Base-by-base conservation (phyloP, 23 red algal species). In the Chondrus crispus region DNA sequence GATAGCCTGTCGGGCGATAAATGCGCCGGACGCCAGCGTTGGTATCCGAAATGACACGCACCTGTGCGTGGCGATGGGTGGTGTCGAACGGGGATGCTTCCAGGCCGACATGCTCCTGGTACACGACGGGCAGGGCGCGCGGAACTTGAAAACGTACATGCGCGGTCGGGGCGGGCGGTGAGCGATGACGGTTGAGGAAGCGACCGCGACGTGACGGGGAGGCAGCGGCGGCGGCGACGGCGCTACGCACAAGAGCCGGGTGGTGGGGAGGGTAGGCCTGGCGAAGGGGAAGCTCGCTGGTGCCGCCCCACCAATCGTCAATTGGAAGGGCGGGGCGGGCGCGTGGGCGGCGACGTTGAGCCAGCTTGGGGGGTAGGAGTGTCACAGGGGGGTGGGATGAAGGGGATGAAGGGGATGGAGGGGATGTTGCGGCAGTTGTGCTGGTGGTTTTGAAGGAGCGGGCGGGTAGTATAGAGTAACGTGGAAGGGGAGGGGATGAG, bases 201-300 rank as follows among this genome's bases (percentile, higher is more conserved):
- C n/a, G n/a, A n/a, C n/a, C n/a, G n/a, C n/a, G 43, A 53, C 26
- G 39, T 12, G 51, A 53, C 3, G 57, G 55, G 2, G 64, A 68
- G 9, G 70, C 87, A 37, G 87, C 87, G 42, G 87, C 87, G 52
- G 87, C 87, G 72, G 87, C 87, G 53, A 73, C 87, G 24, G 83
- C 83, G 37, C 87, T 69, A 76, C 53, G 87, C 2, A 90, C 37
- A 45, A 90, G 29, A 12, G 87, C 71, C 1, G 87, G 87, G 22
- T 90, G 87, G 43, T 90, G 87, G 7, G 87, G 87, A 5, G 70
- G 87, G 35, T 75, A 90, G 11, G 87, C 71, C 16, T 80, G 87
- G 20, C 87, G 87, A 13, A 73, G 87, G 2, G 87, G 87, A 41
- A 90, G 69, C 52, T 90, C 87, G 18, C 87, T 73, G 43, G 87